Evolutionary conservation across 306 rosid genomes (phyloP).

Genomic region (Medicago truncatula): MtrunA17r5.0-ANR NC_053048.1:40042501-40043000

Average conservation of each 20-base stretch:
- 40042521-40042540: not conserved
- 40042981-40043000: constrained; percentile 3
- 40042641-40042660: too few relatives aligned
- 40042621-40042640: not conserved
- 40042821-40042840: constrained; percentile 22
- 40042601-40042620: not conserved
- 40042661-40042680: not conserved
- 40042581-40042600: not conserved
- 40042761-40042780: not conserved
- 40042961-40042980: constrained; percentile 18
- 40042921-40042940: constrained; percentile 37
- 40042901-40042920: constrained; percentile 36
- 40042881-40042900: constrained; percentile 43
- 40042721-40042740: not conserved
- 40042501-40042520: not conserved
- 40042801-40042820: constrained; percentile 45
- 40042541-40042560: not conserved
- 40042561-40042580: not conserved
- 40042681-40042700: not conserved
- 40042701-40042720: not conserved
- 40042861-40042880: constrained; percentile 20
- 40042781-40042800: not conserved
- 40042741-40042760: not conserved
- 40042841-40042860: constrained; percentile 51
- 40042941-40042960: constrained; percentile 31